A percentile compares a stretch with the other conserved stretches of the same genome.
These are phyloP conservation scores for Collybiopsis luxurians DNA, from an alignment of 768 basidiomycete species.

Conservation along the genomic window DNA sequence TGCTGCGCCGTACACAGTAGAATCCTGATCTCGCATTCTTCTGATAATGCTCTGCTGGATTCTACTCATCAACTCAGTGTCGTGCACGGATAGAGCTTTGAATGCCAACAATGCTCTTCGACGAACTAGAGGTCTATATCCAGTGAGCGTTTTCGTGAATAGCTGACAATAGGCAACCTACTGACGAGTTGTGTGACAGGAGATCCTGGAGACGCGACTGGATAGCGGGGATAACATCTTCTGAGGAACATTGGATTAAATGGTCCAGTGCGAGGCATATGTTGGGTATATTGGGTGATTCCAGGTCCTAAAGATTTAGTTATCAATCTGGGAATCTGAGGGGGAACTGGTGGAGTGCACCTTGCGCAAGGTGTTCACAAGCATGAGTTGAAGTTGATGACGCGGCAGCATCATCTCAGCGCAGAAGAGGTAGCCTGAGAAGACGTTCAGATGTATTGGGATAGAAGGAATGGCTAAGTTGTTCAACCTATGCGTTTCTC, in stretches of 20 bases:
- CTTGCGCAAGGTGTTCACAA: constrained; percentile 85
- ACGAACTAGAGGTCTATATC: constrained; percentile 52
- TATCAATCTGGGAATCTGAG: too few relatives aligned
- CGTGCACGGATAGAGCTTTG: constrained; percentile 45
- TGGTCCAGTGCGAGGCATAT: constrained; percentile 74
- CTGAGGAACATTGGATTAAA: constrained; percentile 57
- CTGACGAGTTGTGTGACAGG: constrained; percentile 76
- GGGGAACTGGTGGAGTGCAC: too few relatives aligned
- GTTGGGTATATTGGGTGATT: constrained; percentile 48
- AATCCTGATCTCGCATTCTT: constrained; percentile 42
- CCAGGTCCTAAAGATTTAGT: constrained; percentile 65
- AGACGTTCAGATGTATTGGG: constrained; percentile 3
- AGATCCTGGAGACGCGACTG: constrained; percentile 63
- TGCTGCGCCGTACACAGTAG: constrained; percentile 44
- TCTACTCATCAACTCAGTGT: constrained; percentile 43
- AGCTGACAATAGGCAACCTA: constrained; percentile 27
- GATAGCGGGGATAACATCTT: constrained; percentile 75
- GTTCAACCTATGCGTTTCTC: constrained; percentile 64
- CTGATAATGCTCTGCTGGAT: constrained; percentile 36
- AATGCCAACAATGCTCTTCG: constrained; percentile 62
- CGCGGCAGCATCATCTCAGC: constrained; percentile 62
- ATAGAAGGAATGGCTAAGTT: not conserved
- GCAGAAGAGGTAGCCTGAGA: constrained; percentile 76
- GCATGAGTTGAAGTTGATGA: constrained; percentile 77
- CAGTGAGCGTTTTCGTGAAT: not conserved